Percentiles rank a stretch among this genome's conserved stretches.
These are phyloP conservation scores for Eudorina sp. DNA, from an alignment of 139 green algal species.

Conservation along the genomic window DNA sequence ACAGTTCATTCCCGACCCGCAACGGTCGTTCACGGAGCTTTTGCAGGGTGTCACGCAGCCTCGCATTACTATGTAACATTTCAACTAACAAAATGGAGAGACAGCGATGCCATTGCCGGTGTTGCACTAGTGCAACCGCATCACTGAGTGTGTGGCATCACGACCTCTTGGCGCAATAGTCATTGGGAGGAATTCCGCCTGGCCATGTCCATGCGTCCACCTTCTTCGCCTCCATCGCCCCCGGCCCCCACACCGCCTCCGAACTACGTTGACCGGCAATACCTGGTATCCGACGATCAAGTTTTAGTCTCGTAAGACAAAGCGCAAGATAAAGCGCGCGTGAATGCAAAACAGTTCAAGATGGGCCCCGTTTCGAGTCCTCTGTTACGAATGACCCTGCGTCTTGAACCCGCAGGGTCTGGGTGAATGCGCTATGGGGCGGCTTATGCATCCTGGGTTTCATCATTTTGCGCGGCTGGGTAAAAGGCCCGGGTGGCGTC, in stretches of 20 bases:
- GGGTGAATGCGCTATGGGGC: background rate
- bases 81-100: background rate
- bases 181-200: no score
- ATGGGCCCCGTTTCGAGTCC: background rate
- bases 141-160: background rate
- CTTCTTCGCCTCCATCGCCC: background rate
- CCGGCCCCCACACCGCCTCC: background rate
- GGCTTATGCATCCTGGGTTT: constrained; percentile 6
- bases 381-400: background rate
- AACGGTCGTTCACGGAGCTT: no score
- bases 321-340: background rate
- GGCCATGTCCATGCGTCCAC: background rate
- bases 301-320: constrained; percentile 9
- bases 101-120: background rate
- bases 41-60: no score
- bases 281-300: background rate
- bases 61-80: no score
- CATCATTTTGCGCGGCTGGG: constrained; percentile 12
- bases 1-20: no score
- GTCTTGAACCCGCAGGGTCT: background rate
- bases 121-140: background rate
- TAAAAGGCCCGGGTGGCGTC: background rate
- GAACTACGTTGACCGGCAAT: background rate
- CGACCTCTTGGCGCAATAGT: no score
- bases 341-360: background rate